These are phyloP conservation scores for Trichosporon sp. DNA, from an alignment of 1,284 basidiomycete genomes.

Conservation along the genomic window DNA sequence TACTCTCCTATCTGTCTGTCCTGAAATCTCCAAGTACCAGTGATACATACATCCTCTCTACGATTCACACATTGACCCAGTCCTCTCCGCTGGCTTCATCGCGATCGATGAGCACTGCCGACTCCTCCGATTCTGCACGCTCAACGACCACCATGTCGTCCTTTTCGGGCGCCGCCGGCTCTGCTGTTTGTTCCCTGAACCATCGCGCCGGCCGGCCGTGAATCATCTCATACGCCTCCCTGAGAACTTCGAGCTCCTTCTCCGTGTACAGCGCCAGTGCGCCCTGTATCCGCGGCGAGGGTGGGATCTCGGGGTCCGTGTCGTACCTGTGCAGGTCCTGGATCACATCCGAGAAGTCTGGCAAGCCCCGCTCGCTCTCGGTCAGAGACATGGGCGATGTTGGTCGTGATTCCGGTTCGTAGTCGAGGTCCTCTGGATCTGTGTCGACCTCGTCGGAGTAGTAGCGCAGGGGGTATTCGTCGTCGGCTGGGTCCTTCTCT, in stretches of 20 bases:
- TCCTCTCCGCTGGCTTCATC: not conserved
- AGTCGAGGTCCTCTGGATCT: not conserved
- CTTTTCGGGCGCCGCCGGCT: not conserved
- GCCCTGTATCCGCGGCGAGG: not conserved
- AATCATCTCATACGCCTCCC: not conserved
- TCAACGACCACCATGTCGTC: not conserved
- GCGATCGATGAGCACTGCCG: not conserved
- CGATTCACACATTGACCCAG: not conserved
- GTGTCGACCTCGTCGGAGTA: not conserved
- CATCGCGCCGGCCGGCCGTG: not conserved
- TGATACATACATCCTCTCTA: not conserved
- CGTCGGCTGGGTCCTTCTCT: not conserved
- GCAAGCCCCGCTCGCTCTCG: not conserved
- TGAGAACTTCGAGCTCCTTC: not conserved
- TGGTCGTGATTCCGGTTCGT: not conserved
- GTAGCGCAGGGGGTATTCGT: not conserved
- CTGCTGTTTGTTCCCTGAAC: not conserved
- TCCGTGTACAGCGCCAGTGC: not conserved
- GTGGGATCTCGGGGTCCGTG: not conserved
- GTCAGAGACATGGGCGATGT: not conserved
- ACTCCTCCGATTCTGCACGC: not conserved
- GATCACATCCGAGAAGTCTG: not conserved
- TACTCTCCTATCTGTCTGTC: not conserved
- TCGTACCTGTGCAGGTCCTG: not conserved
- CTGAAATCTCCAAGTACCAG: not conserved